These are phyloP conservation scores for Cylindrotheca closterium DNA, from an alignment of 108 stramenopile genomes.

Conservation along the genomic window DNA sequence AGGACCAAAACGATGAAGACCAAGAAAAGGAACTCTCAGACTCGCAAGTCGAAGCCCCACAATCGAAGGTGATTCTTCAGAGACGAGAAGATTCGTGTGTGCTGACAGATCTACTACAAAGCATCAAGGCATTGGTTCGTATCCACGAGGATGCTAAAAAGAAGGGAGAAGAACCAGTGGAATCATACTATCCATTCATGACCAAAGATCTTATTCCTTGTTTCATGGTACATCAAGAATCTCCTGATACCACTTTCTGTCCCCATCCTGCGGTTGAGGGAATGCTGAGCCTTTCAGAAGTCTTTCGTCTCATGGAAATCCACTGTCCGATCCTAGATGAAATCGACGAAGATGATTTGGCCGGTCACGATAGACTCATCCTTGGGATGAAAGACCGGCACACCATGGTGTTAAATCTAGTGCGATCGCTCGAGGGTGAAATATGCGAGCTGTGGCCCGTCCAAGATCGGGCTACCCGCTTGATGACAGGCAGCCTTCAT, in stretches of 20 bases:
- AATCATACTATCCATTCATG: constrained; percentile 11
- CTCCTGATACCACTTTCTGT: background rate
- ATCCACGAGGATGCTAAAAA: constrained; percentile 1
- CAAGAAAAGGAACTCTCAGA: background rate
- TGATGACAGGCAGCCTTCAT: constrained; percentile 9
- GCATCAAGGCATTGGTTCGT: background rate
- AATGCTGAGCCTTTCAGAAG: background rate
- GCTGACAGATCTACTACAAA: background rate
- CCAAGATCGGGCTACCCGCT: constrained; percentile 41
- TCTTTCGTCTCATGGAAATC: constrained; percentile 16
- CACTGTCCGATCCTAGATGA: constrained; percentile 16
- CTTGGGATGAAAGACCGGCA: constrained; percentile 55
- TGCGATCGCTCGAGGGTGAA: constrained; percentile 50
- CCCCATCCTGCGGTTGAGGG: constrained; percentile 25
- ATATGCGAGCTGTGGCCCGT: constrained; percentile 55
- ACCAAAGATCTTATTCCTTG: constrained; percentile 5
- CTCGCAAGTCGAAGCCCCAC: background rate
- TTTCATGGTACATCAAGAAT: background rate
- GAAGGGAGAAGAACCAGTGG: background rate
- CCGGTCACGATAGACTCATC: constrained; percentile 15
- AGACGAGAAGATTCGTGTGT: constrained; percentile 5
- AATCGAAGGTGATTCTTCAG: background rate
- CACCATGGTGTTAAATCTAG: constrained; percentile 27
- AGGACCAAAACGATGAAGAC: constrained; percentile 4
- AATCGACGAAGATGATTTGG: constrained; percentile 4